A percentile compares a stretch with the other conserved stretches of the same genome.
These are phyloP conservation scores for Cryptosporidium meleagridis DNA, from an alignment of 169 alveolate species.

Conservation along the genomic window DNA sequence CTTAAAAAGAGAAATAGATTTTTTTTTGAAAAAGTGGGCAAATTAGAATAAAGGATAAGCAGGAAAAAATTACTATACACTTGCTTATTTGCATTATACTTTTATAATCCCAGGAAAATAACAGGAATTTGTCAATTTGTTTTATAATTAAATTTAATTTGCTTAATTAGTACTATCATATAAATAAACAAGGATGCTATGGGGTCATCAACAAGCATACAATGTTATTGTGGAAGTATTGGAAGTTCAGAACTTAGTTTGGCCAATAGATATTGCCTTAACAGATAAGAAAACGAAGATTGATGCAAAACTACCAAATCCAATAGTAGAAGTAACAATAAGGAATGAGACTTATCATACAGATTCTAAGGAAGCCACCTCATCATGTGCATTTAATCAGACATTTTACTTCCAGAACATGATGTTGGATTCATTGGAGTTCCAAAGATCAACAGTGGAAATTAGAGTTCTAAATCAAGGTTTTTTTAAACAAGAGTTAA, in stretches of 20 bases:
- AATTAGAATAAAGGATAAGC: not conserved
- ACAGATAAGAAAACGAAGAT: slow-evolving; percentile 29
- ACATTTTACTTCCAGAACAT: slow-evolving; percentile 70
- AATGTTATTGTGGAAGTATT: slow-evolving; percentile 71
- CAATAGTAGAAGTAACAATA: slow-evolving; percentile 74
- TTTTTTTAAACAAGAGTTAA: slow-evolving; percentile 65
- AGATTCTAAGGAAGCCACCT: slow-evolving; percentile 65
- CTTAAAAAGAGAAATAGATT: not conserved
- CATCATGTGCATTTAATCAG: slow-evolving; percentile 74
- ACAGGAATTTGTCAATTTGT: not conserved
- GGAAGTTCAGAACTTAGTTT: slow-evolving; percentile 71
- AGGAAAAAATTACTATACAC: not conserved
- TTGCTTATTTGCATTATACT: not conserved
- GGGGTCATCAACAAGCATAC: slow-evolving; percentile 77
- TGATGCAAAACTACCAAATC: slow-evolving; percentile 75
- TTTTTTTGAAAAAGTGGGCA: not conserved
- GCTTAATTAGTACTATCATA: not conserved
- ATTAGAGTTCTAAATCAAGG: slow-evolving; percentile 63
- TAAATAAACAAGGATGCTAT: slow-evolving; percentile 23
- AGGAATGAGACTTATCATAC: slow-evolving; percentile 42
- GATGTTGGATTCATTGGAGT: slow-evolving; percentile 39
- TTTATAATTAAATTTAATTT: not conserved
- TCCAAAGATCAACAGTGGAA: slow-evolving; percentile 66
- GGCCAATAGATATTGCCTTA: slow-evolving; percentile 72
- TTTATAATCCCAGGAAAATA: no score